These are phyloP conservation scores for Oenanthe javanica DNA, from an alignment of 140 eudicot species.

Conservation along the genomic window DNA sequence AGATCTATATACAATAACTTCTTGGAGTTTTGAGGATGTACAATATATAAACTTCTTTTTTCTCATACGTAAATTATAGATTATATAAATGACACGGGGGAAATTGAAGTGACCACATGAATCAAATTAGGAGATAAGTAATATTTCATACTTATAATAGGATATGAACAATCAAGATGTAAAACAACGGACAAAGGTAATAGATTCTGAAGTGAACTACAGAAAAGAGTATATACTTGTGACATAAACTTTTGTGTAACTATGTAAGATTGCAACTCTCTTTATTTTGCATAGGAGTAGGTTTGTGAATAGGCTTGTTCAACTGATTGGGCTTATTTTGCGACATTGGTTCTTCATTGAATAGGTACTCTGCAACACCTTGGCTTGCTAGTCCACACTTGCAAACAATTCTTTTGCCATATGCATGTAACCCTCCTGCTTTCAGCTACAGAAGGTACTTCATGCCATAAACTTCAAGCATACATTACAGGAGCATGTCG, in stretches of 20 bases:
- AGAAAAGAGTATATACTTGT: neutral
- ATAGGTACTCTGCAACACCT: conserved; percentile 82
- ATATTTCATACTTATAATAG: neutral
- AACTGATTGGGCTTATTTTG: neutral
- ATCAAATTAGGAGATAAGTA: neutral
- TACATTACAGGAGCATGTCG: neutral
- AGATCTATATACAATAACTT: neutral
- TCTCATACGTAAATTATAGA: neutral
- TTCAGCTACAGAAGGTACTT: conserved; percentile 64
- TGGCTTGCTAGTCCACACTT: conserved; percentile 95
- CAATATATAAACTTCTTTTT: neutral
- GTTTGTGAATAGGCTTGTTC: neutral
- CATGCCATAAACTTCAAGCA: neutral
- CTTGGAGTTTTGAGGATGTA: too few species aligned
- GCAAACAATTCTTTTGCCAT: conserved; percentile 63
- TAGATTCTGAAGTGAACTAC: neutral
- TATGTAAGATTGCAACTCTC: neutral
- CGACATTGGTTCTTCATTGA: conserved; percentile 5
- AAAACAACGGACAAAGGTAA: neutral
- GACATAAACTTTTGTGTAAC: neutral
- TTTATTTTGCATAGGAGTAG: neutral
- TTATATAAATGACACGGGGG: neutral
- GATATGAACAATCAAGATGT: neutral
- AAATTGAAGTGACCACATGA: neutral
- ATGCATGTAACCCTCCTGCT: conserved; percentile 68